Conservation (phyloP, 768 basidiomycete genomes). For the Sporobolomyces roseus region DNA sequence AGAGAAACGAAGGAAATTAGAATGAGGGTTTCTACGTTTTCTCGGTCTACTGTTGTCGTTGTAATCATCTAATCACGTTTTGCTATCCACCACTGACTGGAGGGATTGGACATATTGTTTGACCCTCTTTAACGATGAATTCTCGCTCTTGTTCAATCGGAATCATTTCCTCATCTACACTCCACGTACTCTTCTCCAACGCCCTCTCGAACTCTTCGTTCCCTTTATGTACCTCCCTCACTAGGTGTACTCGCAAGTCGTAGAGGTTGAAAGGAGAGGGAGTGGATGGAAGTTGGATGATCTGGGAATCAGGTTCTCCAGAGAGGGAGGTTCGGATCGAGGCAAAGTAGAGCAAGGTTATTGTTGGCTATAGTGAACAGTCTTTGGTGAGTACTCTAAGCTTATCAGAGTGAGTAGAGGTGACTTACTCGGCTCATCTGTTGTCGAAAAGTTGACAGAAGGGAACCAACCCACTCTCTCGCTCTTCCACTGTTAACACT, state of each 20-base stretch:
- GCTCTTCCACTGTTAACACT: background rate
- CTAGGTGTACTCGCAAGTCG: constrained; percentile 56
- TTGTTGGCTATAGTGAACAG: constrained; percentile 9
- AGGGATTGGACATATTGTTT: constrained; percentile 74
- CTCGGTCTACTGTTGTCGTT: constrained; percentile 5
- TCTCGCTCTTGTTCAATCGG: constrained; percentile 54
- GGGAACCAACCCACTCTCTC: background rate
- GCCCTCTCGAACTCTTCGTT: constrained; percentile 55
- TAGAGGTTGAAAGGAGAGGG: constrained; percentile 55
- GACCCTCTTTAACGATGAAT: constrained; percentile 61
- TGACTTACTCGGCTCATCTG: background rate
- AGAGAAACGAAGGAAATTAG: constrained; percentile 47
- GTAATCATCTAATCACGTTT: background rate
- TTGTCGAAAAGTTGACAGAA: background rate
- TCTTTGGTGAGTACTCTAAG: background rate
- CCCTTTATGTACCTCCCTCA: constrained; percentile 12
- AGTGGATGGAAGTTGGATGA: constrained; percentile 53
- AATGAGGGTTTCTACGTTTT: too few relatives aligned
- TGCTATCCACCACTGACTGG: constrained; percentile 74
- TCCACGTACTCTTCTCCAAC: constrained; percentile 66
- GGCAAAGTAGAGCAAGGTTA: constrained; percentile 56
- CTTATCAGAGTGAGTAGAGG: background rate
- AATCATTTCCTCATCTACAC: constrained; percentile 75
- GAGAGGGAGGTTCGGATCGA: constrained; percentile 69
- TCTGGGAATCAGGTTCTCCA: constrained; percentile 54